Evolutionary conservation across 208 protist species (phyloP), one percentile per base, ranked within the genome.

Genomic region (Crithidia bombi): DNA sequence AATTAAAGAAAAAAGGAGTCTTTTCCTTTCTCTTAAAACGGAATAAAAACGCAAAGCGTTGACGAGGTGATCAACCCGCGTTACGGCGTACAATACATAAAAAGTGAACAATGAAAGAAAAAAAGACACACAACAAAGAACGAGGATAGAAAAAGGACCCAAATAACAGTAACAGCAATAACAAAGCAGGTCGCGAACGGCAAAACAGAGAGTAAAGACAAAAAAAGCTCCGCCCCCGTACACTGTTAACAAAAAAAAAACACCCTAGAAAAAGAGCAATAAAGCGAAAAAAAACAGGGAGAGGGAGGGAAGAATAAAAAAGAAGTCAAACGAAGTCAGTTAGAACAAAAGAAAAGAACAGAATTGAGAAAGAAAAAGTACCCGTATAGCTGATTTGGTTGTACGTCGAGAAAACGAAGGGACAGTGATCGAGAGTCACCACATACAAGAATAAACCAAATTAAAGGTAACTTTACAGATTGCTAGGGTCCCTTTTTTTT

Each of bases 131-230:
- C 47, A 52, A 30, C 4, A 52, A 17, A 38, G 10, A 4, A 17
- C 62, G n/a, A 46, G 61, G 46, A 56, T 26, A 14, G 35, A 64
- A 64, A 49, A 63, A 63, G 23, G 30, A 15, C 7, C n/a, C 21
- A 52, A 36, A 43, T 15, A 11, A 36, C 7, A 69, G 25, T 33
- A 32, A 32, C 7, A 54, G 23, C 14, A 54, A 54, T 28, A 54
- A 54, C 11, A 17, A 21, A 54, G 11, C 11, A 43, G 38, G 38
- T 7, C 25, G 23, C 32, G 47, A 33, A 5, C 23, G 32, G 47
- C 6, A 54, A 54, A 11, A 54, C 6, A 54, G 5, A 7, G 15
- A 14, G 15, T 33, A 54, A 54, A 54, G 5, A 54, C 25, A 54
- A 54, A 54, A 32, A 54, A 54, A 25, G n/a, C n/a, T n/a, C n/a